phyloP scores from a whole-genome alignment of 176 grass and related monocot genomes.

The Musa troglodytarum region DNA sequence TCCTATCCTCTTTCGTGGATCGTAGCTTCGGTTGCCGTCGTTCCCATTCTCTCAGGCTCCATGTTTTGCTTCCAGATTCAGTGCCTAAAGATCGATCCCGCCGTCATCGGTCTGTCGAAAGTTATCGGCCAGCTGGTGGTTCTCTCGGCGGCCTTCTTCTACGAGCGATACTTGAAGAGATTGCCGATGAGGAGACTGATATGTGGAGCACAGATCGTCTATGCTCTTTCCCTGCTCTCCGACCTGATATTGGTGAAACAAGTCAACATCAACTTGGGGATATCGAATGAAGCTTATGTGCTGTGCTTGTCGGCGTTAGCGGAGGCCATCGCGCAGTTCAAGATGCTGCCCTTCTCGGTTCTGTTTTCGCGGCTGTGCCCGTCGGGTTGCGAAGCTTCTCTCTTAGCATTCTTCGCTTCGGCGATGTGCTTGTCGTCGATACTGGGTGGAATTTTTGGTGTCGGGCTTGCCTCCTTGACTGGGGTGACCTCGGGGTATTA shows the following conservation, averaged over 20 bases:
- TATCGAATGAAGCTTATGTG: constrained; percentile 62
- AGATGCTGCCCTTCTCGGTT: constrained; percentile 70
- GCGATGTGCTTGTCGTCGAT: constrained; percentile 70
- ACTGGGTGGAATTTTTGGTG: constrained; percentile 53
- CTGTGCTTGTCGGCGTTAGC: constrained; percentile 65
- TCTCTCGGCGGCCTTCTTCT: constrained; percentile 53
- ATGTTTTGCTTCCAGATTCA: constrained; percentile 92
- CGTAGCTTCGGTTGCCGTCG: constrained; percentile 60
- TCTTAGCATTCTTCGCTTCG: constrained; percentile 81
- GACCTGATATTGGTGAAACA: constrained; percentile 74
- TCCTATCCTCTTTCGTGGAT: constrained; percentile 70
- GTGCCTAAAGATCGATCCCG: constrained; percentile 63
- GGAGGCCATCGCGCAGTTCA: constrained; percentile 84
- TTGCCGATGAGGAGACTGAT: constrained; percentile 53
- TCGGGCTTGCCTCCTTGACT: constrained; percentile 52
- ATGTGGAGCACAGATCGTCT: constrained; percentile 42
- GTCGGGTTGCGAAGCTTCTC: constrained; percentile 60
- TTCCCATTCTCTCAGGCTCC: constrained; percentile 68
- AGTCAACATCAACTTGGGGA: constrained; percentile 57
- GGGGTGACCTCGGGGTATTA: constrained; percentile 55
- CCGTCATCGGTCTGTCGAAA: constrained; percentile 71
- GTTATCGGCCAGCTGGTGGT: constrained; percentile 77
- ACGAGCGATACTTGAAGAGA: constrained; percentile 46
- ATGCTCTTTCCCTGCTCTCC: constrained; percentile 55
- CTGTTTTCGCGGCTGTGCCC: constrained; percentile 65